phyloP scores from a whole-genome alignment of 2,329 filamentous ascomycete genomes.

The Colletotrichum sp. region DNA sequence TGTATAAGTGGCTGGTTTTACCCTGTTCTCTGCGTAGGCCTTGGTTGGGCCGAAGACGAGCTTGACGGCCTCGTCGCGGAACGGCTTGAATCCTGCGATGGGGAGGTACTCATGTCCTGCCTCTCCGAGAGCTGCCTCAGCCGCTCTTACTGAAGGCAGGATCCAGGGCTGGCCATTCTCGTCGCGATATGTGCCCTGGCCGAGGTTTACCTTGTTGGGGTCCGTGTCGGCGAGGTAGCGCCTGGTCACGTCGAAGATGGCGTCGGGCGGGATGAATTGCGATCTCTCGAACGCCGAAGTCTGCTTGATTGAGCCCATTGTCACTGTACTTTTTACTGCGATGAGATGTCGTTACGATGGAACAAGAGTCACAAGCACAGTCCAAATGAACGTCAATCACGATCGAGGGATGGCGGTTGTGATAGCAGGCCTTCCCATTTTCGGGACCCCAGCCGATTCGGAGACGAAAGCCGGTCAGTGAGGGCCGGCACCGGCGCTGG shows the following conservation, averaged over 20 bases:
- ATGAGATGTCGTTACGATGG: neutral
- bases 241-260: conserved; percentile 38
- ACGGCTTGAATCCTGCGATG: conserved; percentile 36
- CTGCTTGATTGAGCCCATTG: conserved; percentile 9
- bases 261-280: conserved; percentile 32
- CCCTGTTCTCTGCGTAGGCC: conserved; percentile 30
- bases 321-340: neutral
- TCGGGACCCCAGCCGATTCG: conserved; percentile 12
- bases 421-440: neutral
- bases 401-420: neutral
- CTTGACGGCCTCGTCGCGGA: conserved; percentile 34
- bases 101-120: conserved; percentile 41
- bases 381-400: neutral
- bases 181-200: conserved; percentile 42
- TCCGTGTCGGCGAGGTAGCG: conserved; percentile 33
- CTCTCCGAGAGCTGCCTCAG: conserved; percentile 23
- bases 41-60: conserved; percentile 33
- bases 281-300: conserved; percentile 25
- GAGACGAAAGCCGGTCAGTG: conserved; percentile 3
- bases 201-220: conserved; percentile 41
- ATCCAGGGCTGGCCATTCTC: conserved; percentile 42
- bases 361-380: too few species aligned
- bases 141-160: conserved; percentile 38
- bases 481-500: conserved; percentile 12
- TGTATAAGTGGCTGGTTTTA: conserved; percentile 37